Conservation (phyloP, 768 basidiomycete genomes). For the Dioszegia hungarica region DNA sequence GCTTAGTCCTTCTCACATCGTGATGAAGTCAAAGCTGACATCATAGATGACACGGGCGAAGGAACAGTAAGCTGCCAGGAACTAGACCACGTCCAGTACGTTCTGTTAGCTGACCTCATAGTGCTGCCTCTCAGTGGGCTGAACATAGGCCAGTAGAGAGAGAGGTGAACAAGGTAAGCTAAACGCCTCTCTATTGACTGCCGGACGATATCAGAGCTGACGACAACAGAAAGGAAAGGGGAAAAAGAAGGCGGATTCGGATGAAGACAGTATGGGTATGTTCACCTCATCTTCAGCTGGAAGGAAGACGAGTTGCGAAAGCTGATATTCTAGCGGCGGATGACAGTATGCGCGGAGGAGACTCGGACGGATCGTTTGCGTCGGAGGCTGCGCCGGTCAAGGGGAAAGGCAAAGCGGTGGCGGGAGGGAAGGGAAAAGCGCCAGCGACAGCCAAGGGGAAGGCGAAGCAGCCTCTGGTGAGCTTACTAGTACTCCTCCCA, state of each 20-base stretch:
- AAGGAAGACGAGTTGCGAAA: neutral
- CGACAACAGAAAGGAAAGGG: conserved; percentile 28
- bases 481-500: neutral
- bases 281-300: neutral
- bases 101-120: conserved; percentile 13
- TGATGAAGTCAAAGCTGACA: conserved; percentile 6
- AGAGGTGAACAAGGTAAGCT: conserved; percentile 46
- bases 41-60: conserved; percentile 44
- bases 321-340: conserved; percentile 6
- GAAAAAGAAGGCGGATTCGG: conserved; percentile 23
- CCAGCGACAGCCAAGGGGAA: conserved; percentile 32
- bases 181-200: neutral
- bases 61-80: conserved; percentile 39
- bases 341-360: conserved; percentile 12
- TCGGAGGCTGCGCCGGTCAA: conserved; percentile 49
- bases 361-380: conserved; percentile 57
- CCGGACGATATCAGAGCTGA: neutral
- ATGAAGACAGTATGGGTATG: conserved; percentile 48
- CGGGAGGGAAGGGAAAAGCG: conserved; percentile 35
- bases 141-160: conserved; percentile 44
- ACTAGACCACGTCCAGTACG: too few species aligned
- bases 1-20: neutral
- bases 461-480: conserved; percentile 30
- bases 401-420: conserved; percentile 17
- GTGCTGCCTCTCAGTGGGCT: conserved; percentile 25